Evolutionary conservation across 2,329 filamentous ascomycete species (phyloP).

Genomic region (Pestalotiopsis sp.): DNA sequence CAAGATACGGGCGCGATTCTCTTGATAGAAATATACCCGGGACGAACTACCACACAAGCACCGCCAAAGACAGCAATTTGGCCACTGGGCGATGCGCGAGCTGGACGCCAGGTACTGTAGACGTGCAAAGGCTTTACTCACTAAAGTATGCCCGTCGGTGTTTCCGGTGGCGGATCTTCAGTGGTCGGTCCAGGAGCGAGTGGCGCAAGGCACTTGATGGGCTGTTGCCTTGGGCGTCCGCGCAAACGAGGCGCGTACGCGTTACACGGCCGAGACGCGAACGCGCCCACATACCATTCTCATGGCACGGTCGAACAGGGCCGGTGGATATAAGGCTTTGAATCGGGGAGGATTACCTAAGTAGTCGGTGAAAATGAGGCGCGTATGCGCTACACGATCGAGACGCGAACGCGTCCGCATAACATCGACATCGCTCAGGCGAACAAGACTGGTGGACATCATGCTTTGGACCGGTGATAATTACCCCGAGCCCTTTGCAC

Average conservation of each 20-base stretch:
- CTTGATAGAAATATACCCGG: conserved; percentile 39
- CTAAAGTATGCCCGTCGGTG: conserved; percentile 41
- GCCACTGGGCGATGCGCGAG: conserved; percentile 40
- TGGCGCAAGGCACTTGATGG: conserved; percentile 30
- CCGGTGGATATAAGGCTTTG: too few relatives aligned
- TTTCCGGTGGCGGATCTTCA: conserved; percentile 31
- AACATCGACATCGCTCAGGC: conserved; percentile 21
- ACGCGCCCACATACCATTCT: conserved; percentile 40
- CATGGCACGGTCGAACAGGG: too few relatives aligned
- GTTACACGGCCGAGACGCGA: conserved; percentile 43
- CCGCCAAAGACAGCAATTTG: conserved; percentile 42
- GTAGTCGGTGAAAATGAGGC: conserved; percentile 23
- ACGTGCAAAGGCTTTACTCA: conserved; percentile 40
- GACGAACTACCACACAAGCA: conserved; percentile 41
- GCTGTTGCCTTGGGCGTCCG: conserved; percentile 25
- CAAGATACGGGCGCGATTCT: conserved; percentile 37
- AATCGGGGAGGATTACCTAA: too few relatives aligned
- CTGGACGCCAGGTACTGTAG: conserved; percentile 33
- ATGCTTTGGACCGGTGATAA: conserved; percentile 47
- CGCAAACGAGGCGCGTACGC: conserved; percentile 37
- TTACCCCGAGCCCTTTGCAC: conserved; percentile 20
- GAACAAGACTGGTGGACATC: conserved; percentile 42
- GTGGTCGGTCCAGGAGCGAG: conserved; percentile 34
- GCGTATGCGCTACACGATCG: conserved; percentile 43
- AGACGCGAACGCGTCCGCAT: conserved; percentile 43